Base-by-base conservation (phyloP, 257 asterid genomes). In the Gentiana straminea region DNA sequence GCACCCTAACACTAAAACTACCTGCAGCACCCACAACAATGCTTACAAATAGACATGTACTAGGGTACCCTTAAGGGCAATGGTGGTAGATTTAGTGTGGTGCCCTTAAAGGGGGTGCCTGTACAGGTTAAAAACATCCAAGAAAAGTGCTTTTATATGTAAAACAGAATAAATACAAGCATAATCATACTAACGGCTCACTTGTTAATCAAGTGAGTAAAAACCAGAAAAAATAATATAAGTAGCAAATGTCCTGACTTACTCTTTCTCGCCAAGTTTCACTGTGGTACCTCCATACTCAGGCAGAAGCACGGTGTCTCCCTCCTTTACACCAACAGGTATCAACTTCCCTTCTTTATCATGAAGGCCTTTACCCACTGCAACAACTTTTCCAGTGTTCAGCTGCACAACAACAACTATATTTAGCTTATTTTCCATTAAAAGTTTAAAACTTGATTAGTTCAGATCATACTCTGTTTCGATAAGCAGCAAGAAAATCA, bases 261-360 rank as follows among this genome's bases (percentile, higher is more conserved):
- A 90, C 97, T 90, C 96, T 72, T 89, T 90, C 34, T 84, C 97
- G 12, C 79, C 94, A 77, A 90, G 67, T 70, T 86, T 84, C 62
- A 90, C 85, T 73, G 77, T 80, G 51, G 96, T 86, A 9, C 97
- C 97, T 13, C 97, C 96, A 15, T 86, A 90, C 7, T 90, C 97
- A 10, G 97, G 96, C 78, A 90, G 71, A 55, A 90, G 86, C 63
- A 90, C 96, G 7, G 86, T 80, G 53, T 90, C 96, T 1, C 97
- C 97, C 73, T 82, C 96, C 68, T 90, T 90, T 33, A 90, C 86
- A 59, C 85, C 84, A 3, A 79, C 79, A 0, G 97, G 96, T n/a
- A 86, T 78, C 11, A 4, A 7, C 58, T 79, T 75, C 55, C 96
- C 96, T 1, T 75, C 11, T 52, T 79, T 79, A 71, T 77, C 86